A percentile compares a stretch with the other conserved stretches of the same genome.
These are phyloP conservation scores for Metschnikowia lochheadii DNA, from an alignment of 805 yeast species.

Conservation along the genomic window DNA sequence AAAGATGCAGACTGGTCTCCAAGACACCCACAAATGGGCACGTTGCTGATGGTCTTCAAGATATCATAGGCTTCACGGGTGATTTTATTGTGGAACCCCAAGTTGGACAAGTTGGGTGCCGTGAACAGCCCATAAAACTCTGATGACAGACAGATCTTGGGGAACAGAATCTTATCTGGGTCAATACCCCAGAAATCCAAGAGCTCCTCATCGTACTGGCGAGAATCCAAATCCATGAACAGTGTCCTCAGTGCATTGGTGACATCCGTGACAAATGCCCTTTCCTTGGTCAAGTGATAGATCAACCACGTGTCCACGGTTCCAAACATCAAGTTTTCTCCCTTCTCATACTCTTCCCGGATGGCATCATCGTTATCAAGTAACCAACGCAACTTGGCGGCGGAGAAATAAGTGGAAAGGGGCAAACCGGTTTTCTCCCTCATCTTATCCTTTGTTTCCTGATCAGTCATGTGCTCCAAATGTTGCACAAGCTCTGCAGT, in stretches of 20 bases:
- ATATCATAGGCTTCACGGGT: constrained; percentile 51
- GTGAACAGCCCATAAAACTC: constrained; percentile 71
- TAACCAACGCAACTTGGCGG: constrained; percentile 85
- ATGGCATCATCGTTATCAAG: constrained; percentile 72
- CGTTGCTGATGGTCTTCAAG: constrained; percentile 46
- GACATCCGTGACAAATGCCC: constrained; percentile 74
- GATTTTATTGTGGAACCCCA: constrained; percentile 50
- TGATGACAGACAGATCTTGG: constrained; percentile 75
- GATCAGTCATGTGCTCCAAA: constrained; percentile 50
- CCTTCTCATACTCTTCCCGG: constrained; percentile 63
- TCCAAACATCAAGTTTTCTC: constrained; percentile 81
- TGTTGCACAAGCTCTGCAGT: constrained; percentile 68
- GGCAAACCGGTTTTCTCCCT: constrained; percentile 78
- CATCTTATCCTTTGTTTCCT: constrained; percentile 53
- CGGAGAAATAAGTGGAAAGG: constrained; percentile 85
- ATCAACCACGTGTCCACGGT: constrained; percentile 94
- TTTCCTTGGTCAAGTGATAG: constrained; percentile 71
- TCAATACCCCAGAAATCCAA: constrained; percentile 80
- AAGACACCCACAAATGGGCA: constrained; percentile 83
- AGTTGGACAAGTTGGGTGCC: constrained; percentile 52
- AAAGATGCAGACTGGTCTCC: constrained; percentile 95
- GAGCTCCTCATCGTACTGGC: constrained; percentile 71
- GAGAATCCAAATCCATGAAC: constrained; percentile 76
- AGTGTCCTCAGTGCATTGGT: constrained; percentile 91
- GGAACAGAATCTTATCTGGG: constrained; percentile 57